phyloP scores from a whole-genome alignment of 2,329 filamentous ascomycete genomes.

The Pyrenophora graminea region DNA sequence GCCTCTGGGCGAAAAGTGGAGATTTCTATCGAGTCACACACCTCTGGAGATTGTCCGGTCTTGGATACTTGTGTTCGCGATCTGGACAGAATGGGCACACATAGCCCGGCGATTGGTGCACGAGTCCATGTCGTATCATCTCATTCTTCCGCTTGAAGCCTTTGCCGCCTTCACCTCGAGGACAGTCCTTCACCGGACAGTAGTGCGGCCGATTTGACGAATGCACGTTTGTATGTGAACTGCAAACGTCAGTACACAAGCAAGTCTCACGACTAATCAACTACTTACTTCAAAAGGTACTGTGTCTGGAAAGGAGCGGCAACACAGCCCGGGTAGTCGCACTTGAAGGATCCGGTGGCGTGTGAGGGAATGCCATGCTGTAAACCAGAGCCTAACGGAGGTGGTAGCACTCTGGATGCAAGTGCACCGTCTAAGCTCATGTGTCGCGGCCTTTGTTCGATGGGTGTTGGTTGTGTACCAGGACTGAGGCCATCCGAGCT shows the following conservation, averaged over 20 bases:
- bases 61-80: slow-evolving; percentile 89
- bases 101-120: slow-evolving; percentile 93
- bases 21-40: slow-evolving; percentile 50
- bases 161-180: slow-evolving; percentile 64
- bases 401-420: slow-evolving; percentile 37
- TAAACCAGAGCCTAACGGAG: slow-evolving; percentile 37
- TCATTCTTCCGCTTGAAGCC: slow-evolving; percentile 73
- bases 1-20: background rate
- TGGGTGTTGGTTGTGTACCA: slow-evolving; percentile 33
- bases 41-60: slow-evolving; percentile 95
- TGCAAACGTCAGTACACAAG: slow-evolving; percentile 23
- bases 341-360: slow-evolving; percentile 51
- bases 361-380: slow-evolving; percentile 33
- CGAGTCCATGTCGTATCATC: slow-evolving; percentile 78
- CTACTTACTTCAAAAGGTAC: slow-evolving; percentile 69
- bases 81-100: slow-evolving; percentile 96
- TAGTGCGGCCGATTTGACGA: slow-evolving; percentile 66
- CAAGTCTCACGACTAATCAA: background rate
- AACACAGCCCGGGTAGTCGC: slow-evolving; percentile 66
- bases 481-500: slow-evolving; percentile 44
- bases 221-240: slow-evolving; percentile 74
- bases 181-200: slow-evolving; percentile 62
- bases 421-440: slow-evolving; percentile 40
- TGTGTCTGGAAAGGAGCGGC: slow-evolving; percentile 77
- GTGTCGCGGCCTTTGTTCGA: slow-evolving; percentile 33